These are phyloP conservation scores for Mortierella sp. DNA, from an alignment of 371 early-diverging fungal genomes.

Conservation along the genomic window DNA sequence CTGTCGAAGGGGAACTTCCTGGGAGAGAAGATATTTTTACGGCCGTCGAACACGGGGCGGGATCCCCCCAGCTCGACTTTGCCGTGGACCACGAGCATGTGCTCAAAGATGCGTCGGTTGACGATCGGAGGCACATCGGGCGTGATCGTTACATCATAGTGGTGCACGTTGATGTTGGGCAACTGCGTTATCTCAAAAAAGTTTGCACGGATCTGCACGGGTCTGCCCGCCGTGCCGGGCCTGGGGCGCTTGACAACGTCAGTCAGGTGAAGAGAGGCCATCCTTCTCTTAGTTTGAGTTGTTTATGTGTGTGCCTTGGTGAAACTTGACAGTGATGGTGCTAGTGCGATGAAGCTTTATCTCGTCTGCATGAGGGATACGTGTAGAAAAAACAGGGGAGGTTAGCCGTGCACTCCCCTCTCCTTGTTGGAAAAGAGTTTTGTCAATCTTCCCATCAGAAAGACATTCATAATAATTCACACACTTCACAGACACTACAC, in stretches of 20 bases:
- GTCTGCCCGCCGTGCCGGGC: constrained; percentile 28
- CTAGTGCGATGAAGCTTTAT: background rate
- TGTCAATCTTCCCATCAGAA: too few species aligned
- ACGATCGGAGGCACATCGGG: constrained; percentile 59
- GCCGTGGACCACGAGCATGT: constrained; percentile 55
- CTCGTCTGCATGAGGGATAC: too few species aligned
- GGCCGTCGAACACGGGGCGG: constrained; percentile 64
- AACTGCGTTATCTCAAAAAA: constrained; percentile 49
- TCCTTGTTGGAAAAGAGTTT: too few species aligned
- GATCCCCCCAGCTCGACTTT: constrained; percentile 47
- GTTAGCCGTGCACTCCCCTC: too few species aligned
- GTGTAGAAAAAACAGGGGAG: too few species aligned
- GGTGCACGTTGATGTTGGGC: constrained; percentile 40
- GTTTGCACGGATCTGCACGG: constrained; percentile 34
- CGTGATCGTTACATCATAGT: constrained; percentile 58
- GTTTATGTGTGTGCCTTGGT: too few species aligned
- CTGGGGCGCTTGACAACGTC: constrained; percentile 38
- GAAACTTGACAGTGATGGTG: too few species aligned
- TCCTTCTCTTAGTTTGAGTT: background rate
- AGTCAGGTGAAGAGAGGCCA: constrained; percentile 19
- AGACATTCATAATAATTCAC: too few species aligned
- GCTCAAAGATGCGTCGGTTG: constrained; percentile 61
- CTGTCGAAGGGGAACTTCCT: constrained; percentile 56
- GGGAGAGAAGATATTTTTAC: constrained; percentile 60
- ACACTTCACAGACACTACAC: too few species aligned